Base-by-base conservation (phyloP, 805 yeast genomes). In the Ogataea pini region DNA sequence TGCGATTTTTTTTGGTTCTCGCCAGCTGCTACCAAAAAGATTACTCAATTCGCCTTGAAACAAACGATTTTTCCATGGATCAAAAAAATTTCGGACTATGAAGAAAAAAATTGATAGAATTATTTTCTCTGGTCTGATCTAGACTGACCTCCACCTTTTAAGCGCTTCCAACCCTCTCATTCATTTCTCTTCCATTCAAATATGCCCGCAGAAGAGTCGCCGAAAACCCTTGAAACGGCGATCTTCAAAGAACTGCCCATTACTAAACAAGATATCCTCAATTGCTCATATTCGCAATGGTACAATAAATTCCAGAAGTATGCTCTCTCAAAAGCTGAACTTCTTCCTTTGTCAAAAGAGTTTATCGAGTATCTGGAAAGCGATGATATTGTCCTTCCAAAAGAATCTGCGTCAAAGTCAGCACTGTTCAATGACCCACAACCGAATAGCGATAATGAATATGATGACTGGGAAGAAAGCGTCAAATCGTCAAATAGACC, bases 301-400 rank as follows among this genome's bases (percentile, higher is more conserved):
- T 77, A 83, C 57, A 61, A 71, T 4, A 58, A 63, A 31, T 85
- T 82, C 58, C 68, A 72, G 48, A 61, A 67, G 4, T 64, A 77
- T 46, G 68, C 76, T 0, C 45, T 52, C 4, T 83, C 89, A 1
- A 72, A 72, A 47, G 67, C 83, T 0, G 64, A 68, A 16, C 70
- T 86, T 16, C 63, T 86, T n/a, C 85, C 86, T 1, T 57, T 84
- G 4, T 88, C 90, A 0, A 59, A 67, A 22, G 71, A 67, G 7
- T 86, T 87, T 58, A 66, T 85, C 2, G 73, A 76, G 3, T 87
- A 85, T 57, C 61, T 87, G 42, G 72, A 74, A 14, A 73, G 79
- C 24, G 96, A 89, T 60, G 91, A 89, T 2, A 84, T 89, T 28
- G 71, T 64, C 24, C 67, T 89, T 7, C 88, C 89, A 0, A 66